Conservation (phyloP, 495 filamentous ascomycete genomes). For the Sphaerosporella brunnea region DNA sequence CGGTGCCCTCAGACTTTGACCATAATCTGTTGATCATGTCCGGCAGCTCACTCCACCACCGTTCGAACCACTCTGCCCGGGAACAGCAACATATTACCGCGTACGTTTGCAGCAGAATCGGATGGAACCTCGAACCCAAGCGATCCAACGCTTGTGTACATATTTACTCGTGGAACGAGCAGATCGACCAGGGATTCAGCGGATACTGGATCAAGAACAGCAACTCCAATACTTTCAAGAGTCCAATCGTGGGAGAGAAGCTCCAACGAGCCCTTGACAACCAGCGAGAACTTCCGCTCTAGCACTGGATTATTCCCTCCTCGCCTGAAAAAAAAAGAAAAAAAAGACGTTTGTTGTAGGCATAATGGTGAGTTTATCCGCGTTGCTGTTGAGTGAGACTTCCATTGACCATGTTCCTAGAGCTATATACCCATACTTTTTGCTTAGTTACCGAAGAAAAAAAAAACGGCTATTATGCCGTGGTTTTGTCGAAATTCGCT, state of each 20-base stretch:
- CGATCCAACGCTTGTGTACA: constrained; percentile 5
- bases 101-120: neutral
- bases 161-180: neutral
- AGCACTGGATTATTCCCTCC: no score
- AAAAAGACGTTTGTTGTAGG: no score
- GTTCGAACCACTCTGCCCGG: neutral
- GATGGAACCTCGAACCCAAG: neutral
- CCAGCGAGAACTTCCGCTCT: neutral
- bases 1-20: neutral
- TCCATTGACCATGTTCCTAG: no score
- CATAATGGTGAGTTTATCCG: no score
- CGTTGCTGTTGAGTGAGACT: no score
- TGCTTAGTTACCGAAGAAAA: no score
- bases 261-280: constrained; percentile 1
- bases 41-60: neutral
- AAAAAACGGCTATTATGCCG: no score
- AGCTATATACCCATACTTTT: no score
- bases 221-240: constrained; percentile 2
- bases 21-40: neutral
- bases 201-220: constrained; percentile 2
- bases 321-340: no score
- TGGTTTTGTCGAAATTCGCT: no score
- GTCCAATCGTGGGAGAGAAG: neutral
- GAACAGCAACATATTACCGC: neutral
- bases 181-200: neutral